Base-by-base conservation (phyloP, 352 stramenopile genomes). In the Phytophthora boehmeriae region DNA sequence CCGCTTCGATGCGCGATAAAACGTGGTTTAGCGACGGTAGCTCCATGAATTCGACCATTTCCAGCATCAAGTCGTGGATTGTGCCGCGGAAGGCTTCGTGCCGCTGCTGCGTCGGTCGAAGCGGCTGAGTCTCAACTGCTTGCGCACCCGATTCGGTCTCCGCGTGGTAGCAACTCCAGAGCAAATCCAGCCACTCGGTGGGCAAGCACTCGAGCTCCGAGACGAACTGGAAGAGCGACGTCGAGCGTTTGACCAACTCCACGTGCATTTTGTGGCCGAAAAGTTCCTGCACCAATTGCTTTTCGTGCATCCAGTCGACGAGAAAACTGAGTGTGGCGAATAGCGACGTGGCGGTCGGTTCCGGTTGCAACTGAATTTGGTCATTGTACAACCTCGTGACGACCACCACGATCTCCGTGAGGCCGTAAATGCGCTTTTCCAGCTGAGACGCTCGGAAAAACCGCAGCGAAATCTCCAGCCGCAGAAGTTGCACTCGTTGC, bases 341-440 rank as follows among this genome's bases (percentile, higher is more conserved):
- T 1, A 81, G 41, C 5, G 67, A 78, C 0, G 23, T 22, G 1
- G 65, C 67, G 0, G 64, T 78, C 10, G 64, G 61, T 4, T 76
- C 69, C 5, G 46, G 13, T 23, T 86, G 65, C 41, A 55, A 48
- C 28, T 80, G 57, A 22, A 80, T 58, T 44, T 73, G 53, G 27
- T 75, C 38, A 41, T 83, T 83, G 64, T 77, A 83, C 22, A 83
- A 44, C 8, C 64, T 59, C 8, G 70, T 82, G 8, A 84, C 56
- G 8, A 78, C 47, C 5, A 75, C 62, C 4, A 85, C 73, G 28
- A 92, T 81, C 42, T 94, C 85, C 2, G 80, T 75, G 14, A 94
- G 67, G 1, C 83, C 83, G 35, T 88, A 80, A 30, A 94, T 89
- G 1, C 83, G 75, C 38, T 90, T 91, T 48, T 92, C 85, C 19